These are phyloP conservation scores for Talaromyces sp. DNA, from an alignment of 2,329 filamentous ascomycete genomes.

Conservation along the genomic window DNA sequence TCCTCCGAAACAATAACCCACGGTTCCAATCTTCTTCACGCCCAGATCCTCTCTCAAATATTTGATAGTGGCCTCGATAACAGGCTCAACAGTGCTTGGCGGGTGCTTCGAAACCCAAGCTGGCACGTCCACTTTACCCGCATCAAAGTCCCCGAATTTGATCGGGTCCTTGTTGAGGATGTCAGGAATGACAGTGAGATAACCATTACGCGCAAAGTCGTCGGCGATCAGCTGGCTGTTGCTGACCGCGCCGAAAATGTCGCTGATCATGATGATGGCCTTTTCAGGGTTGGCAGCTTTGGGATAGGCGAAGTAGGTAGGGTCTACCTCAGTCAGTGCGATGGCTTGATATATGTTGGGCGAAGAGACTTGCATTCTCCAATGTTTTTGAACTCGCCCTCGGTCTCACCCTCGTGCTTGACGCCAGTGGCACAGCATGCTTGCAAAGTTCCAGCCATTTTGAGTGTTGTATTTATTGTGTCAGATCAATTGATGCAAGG, in stretches of 20 bases:
- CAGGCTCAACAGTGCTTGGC: conserved; percentile 48
- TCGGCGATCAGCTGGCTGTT: conserved; percentile 65
- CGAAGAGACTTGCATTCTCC: conserved; percentile 33
- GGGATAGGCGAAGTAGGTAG: conserved; percentile 52
- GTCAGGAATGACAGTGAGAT: conserved; percentile 63
- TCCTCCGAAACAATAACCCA: conserved; percentile 71
- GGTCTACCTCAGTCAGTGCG: conserved; percentile 31
- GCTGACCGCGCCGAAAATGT: conserved; percentile 54
- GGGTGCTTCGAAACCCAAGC: conserved; percentile 45
- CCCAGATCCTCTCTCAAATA: conserved; percentile 52
- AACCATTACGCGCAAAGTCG: conserved; percentile 64
- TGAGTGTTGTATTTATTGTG: background rate
- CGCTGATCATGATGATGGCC: conserved; percentile 52
- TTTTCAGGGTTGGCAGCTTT: conserved; percentile 44
- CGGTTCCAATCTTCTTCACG: conserved; percentile 55
- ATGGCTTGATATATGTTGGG: background rate
- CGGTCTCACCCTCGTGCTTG: conserved; percentile 46
- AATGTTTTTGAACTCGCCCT: conserved; percentile 43
- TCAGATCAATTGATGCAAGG: too few species aligned
- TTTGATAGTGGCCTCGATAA: conserved; percentile 47
- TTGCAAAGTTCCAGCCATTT: conserved; percentile 25
- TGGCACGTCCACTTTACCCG: conserved; percentile 44
- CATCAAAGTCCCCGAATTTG: conserved; percentile 43
- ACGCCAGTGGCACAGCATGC: conserved; percentile 45
- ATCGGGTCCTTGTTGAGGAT: conserved; percentile 63